Evolutionary conservation across 169 alveolate species (phyloP), one percentile per base, ranked within the genome.

Genomic region (Eimeria falciformis): DNA sequence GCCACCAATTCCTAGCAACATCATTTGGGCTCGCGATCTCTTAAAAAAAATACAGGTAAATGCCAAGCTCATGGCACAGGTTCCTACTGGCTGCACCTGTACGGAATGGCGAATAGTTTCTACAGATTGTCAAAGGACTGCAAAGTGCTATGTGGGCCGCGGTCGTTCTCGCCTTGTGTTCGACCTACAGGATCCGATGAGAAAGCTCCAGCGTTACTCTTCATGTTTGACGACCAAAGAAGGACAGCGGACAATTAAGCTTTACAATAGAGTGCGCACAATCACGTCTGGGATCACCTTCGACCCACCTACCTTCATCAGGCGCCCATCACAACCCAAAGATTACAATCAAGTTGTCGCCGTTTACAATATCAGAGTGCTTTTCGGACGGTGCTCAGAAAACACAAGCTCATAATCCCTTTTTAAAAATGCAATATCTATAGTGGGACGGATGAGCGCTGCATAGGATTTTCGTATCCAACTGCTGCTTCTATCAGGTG

Each of bases 1-100:
- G 96, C 99, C 99, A 18, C 97, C 98, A 45, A 98, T 97, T 27
- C 98, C 99, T 56, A 99, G 99, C 27, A 96, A 97, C 95, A 98
- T 98, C 94, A 96, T 97, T 53, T 98, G 99, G 99, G 97, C 99
- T 14, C 86, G 98, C 87, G 98, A 98, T 77, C 95, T 98, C 73
- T 97, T 97, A 94, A 96, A 97, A 92, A 95, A 98, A 86, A 97
- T 98, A 69, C 96, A 97, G 85, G 94, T 68, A 77, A 47, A 5
- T 1, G n/a, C n/a, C n/a, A n/a, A n/a, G n/a, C n/a, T n/a, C n/a
- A 21, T 14, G 77, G 11, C 11, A 9, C n/a, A 7, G 11, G 11
- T 17, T 17, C n/a, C 77, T 65, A 12, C 77, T 17, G 33, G 11
- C 12, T 65, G 33, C 25, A 65, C 40, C 11, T 65, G n/a, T 23